A percentile compares a stretch with the other conserved stretches of the same genome.
These are phyloP conservation scores for Plenodomus tracheiphilus DNA, from an alignment of 2,329 filamentous ascomycete species.

Conservation along the genomic window DNA sequence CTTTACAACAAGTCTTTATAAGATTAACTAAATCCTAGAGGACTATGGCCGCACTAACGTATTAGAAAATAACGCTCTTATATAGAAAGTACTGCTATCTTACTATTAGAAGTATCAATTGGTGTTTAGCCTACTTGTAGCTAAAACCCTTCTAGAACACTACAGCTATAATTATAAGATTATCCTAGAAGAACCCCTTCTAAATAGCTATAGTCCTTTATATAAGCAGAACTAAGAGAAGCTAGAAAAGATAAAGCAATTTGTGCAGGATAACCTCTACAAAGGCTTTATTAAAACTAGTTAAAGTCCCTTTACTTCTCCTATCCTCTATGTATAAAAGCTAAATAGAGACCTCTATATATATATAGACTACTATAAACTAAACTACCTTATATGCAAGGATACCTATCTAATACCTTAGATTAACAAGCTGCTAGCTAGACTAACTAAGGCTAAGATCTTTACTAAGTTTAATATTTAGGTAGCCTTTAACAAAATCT, in stretches of 20 bases:
- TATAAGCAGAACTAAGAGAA: conserved; percentile 1
- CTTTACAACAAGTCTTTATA: no score
- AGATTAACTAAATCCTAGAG: no score
- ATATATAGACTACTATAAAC: conserved; percentile 12
- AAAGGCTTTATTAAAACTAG: background rate
- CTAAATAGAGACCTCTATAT: conserved; percentile 1
- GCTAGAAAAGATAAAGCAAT: conserved; percentile 1
- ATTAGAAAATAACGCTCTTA: no score
- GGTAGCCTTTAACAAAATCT: conserved; percentile 9
- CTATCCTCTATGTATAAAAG: conserved; percentile 1
- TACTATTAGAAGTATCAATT: no score
- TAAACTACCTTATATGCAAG: conserved; percentile 14
- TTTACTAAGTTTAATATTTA: conserved; percentile 16
- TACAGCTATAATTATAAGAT: background rate
- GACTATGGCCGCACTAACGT: no score
- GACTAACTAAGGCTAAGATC: conserved; percentile 4
- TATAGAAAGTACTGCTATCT: no score
- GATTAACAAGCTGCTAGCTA: conserved; percentile 8
- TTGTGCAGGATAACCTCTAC: background rate
- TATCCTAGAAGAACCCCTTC: background rate
- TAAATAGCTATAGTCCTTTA: conserved; percentile 1
- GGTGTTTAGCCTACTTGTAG: no score
- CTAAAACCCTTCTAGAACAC: no score
- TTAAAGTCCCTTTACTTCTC: background rate
- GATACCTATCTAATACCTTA: conserved; percentile 7